Conservation (phyloP, 768 basidiomycete genomes). For the Russula sp. region DNA sequence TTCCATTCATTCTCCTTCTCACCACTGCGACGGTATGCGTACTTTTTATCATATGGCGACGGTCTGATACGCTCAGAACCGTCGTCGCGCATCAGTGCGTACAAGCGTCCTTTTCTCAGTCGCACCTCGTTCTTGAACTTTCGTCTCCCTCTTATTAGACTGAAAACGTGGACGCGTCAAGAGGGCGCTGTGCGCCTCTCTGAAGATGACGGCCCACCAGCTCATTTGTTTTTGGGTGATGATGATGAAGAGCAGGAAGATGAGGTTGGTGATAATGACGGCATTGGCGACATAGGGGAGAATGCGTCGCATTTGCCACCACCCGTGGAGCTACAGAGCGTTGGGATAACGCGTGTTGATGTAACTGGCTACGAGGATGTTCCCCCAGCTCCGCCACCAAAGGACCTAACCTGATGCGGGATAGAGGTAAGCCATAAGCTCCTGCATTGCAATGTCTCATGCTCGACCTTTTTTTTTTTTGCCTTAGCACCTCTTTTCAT, state of each 20-base stretch:
- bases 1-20: conserved; percentile 50
- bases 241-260: conserved; percentile 44
- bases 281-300: conserved; percentile 34
- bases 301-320: neutral
- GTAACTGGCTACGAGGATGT: neutral
- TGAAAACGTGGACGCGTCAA: conserved; percentile 51
- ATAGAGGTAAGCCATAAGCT: conserved; percentile 1
- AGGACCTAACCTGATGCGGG: neutral
- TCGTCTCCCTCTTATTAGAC: conserved; percentile 37
- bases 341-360: neutral
- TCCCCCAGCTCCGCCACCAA: conserved; percentile 15
- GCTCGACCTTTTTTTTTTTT: neutral
- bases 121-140: too few relatives aligned
- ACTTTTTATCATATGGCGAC: conserved; percentile 61
- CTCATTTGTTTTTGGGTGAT: conserved; percentile 56
- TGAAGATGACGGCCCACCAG: conserved; percentile 63
- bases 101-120: conserved; percentile 26
- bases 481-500: neutral
- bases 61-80: conserved; percentile 50
- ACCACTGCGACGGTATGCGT: conserved; percentile 54
- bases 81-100: conserved; percentile 58
- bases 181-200: conserved; percentile 63
- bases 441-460: neutral
- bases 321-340: conserved; percentile 3
- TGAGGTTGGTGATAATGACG: conserved; percentile 50